Percentiles rank a stretch among this genome's conserved stretches.
Conservation (phyloP, 306 rosid genomes). For the Pachyrhizus erosus region DNA sequence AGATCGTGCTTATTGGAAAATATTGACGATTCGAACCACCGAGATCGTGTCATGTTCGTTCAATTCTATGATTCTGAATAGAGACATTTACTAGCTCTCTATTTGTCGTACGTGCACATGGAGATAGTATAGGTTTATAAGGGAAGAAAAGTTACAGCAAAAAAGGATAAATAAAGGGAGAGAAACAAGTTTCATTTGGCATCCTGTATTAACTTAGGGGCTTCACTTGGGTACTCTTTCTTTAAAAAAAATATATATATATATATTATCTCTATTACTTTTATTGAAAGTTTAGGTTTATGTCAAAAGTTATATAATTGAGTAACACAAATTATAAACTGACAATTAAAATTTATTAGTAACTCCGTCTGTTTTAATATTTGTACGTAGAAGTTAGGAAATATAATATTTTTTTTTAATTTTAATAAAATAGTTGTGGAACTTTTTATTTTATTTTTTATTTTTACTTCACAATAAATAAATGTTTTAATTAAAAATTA, state of each 20-base stretch:
- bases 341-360: not conserved
- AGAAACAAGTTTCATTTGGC: not conserved
- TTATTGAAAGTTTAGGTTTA: not conserved
- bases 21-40: slow-evolving; percentile 24
- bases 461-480: too few relatives aligned
- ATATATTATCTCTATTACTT: too few relatives aligned
- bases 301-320: not conserved
- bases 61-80: slow-evolving; percentile 35
- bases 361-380: too few relatives aligned
- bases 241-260: too few relatives aligned
- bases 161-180: not conserved
- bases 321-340: not conserved
- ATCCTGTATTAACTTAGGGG: not conserved
- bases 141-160: not conserved
- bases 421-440: too few relatives aligned
- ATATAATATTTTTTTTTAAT: too few relatives aligned
- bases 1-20: slow-evolving; percentile 25
- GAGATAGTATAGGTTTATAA: not conserved
- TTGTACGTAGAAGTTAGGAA: too few relatives aligned
- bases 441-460: too few relatives aligned
- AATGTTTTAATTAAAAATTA: too few relatives aligned
- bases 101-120: not conserved
- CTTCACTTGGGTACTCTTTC: not conserved
- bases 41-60: slow-evolving; percentile 40
- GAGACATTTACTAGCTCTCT: not conserved